These are phyloP conservation scores for Pseudogymnoascus sp. DNA, from an alignment of 2,329 filamentous ascomycete species.

Conservation along the genomic window DNA sequence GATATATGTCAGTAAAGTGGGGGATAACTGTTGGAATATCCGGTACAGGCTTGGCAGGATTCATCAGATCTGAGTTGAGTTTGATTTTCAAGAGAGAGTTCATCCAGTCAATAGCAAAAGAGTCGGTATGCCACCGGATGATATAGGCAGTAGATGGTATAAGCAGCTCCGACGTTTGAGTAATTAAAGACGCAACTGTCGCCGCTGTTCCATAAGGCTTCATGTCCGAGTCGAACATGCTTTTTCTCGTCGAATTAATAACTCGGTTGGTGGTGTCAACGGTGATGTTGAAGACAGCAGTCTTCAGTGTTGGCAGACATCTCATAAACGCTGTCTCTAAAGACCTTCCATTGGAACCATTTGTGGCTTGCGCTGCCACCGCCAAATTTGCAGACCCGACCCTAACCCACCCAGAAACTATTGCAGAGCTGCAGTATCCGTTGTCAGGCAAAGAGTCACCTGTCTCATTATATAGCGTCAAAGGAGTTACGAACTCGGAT, in stretches of 20 bases:
- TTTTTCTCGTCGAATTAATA: constrained; percentile 13
- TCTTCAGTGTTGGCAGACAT: constrained; percentile 30
- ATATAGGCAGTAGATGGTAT: neutral
- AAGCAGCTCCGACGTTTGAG: neutral
- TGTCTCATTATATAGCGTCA: neutral
- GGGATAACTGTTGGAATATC: constrained; percentile 22
- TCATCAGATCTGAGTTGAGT: constrained; percentile 29
- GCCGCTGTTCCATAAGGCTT: neutral
- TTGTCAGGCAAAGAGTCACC: neutral
- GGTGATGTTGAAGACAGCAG: constrained; percentile 28
- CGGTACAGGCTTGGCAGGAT: constrained; percentile 29
- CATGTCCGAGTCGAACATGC: constrained; percentile 8
- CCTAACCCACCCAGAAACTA: constrained; percentile 18
- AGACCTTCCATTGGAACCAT: neutral
- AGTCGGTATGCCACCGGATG: constrained; percentile 40
- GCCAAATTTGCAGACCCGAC: no score
- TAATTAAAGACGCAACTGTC: neutral
- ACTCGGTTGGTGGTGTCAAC: constrained; percentile 29
- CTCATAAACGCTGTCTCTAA: constrained; percentile 19
- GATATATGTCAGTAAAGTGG: constrained; percentile 27
- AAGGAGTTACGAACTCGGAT: neutral
- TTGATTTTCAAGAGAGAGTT: constrained; percentile 37
- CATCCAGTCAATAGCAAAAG: constrained; percentile 35
- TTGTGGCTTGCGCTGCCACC: no score
- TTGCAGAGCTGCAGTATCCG: constrained; percentile 12